Base-by-base conservation (phyloP, 257 asterid genomes). In the Plantago major region DNA sequence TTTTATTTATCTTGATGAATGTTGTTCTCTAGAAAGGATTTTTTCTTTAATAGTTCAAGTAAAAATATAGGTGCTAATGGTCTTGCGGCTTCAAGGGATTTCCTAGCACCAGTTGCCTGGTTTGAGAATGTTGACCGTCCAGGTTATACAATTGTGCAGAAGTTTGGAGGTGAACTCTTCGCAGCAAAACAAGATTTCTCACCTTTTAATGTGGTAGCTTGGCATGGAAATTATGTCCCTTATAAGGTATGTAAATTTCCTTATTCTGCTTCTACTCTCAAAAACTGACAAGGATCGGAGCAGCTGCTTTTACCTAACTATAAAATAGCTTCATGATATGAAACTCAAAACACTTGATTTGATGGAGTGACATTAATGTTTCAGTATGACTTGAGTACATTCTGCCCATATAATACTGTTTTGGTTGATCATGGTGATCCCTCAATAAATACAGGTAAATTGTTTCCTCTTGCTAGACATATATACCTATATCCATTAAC, bases 221-320 rank as follows among this genome's bases (percentile, higher is more conserved):
- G 99, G 99, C 99, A 89, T 75, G 99, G 99, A 47, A 93, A 87
- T 71, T 93, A 93, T 67, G 85, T 66, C 43, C 99, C 99, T 18
- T 93, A 80, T 68, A 93, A 89, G 99, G 99, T 82, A 70, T 13
- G 46, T 52, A 28, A 33, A 49, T 63, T 60, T 49, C 67, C 13
- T 10, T 14, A 49, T 47, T 28, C 45, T 42, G 12, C 17, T 42
- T 51, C 19, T 40, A 28, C n/a, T 16, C 44, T n/a, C 0, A 45
- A 19, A 13, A 44, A 5, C 17, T 14, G 26, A 43, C 43, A 26
- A 10, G 46, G 46, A 48, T 47, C 18, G 42, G 13, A 18, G 42
- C 12, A n/a, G 63, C 42, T 64, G 37, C 42, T 18, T 46, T 47
- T 52, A 52, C 46, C 42, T 43, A n/a, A 62, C 30, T 43, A n/a